Conservation (phyloP, 371 early-diverging fungal genomes). For the Rhizopus delemar region DNA sequence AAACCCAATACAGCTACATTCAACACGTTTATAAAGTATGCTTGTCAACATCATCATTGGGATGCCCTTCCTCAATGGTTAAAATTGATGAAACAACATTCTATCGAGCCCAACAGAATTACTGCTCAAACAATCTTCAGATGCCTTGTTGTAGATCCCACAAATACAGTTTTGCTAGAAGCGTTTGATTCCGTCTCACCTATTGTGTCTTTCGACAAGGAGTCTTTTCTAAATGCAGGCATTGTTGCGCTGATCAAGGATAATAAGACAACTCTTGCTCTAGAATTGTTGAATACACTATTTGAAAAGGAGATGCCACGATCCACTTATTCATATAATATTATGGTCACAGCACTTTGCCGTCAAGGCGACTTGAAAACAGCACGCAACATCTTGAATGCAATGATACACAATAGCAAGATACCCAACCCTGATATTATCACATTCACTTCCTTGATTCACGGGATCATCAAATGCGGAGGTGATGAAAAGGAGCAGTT, state of each 20-base stretch:
- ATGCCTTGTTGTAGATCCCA: constrained; percentile 12
- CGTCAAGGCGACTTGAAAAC: constrained; percentile 26
- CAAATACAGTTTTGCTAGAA: constrained; percentile 8
- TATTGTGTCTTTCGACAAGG: constrained; percentile 11
- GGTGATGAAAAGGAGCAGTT: constrained; percentile 18
- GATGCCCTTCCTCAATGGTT: constrained; percentile 29
- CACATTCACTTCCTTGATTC: constrained; percentile 43
- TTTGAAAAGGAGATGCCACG: constrained; percentile 15
- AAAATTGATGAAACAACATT: constrained; percentile 16
- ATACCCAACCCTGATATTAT: constrained; percentile 47
- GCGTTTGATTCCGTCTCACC: constrained; percentile 28
- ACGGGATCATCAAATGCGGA: constrained; percentile 31
- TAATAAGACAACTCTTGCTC: constrained; percentile 25
- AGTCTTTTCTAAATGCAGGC: constrained; percentile 22
- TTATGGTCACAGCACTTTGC: constrained; percentile 30
- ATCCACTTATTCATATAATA: constrained; percentile 33
- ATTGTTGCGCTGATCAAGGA: constrained; percentile 26
- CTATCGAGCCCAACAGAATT: constrained; percentile 18
- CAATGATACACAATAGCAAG: constrained; percentile 25
- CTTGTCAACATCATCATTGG: constrained; percentile 25
- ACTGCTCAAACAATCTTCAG: constrained; percentile 36
- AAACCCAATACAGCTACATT: constrained; percentile 39
- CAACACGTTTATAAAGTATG: constrained; percentile 40
- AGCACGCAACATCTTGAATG: constrained; percentile 30
- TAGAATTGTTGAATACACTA: constrained; percentile 21